A percentile compares a stretch with the other conserved stretches of the same genome.
Evolutionary conservation across 2,329 filamentous ascomycete species (phyloP).

Genomic region (Dothistroma septosporum): DNA sequence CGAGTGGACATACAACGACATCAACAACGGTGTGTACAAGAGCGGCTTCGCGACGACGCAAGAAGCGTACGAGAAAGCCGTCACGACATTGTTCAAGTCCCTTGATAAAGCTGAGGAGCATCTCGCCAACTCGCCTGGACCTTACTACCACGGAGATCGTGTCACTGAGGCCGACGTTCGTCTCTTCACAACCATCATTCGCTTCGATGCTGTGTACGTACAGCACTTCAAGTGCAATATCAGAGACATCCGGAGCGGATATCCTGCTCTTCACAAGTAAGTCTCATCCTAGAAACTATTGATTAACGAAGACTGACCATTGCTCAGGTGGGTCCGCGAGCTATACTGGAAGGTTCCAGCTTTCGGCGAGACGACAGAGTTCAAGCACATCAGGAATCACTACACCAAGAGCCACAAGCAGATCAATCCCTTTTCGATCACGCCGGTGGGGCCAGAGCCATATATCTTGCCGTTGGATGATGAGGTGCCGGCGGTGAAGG

Average conservation of each 20-base stretch:
- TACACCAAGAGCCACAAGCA: conserved; percentile 64
- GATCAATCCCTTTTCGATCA: conserved; percentile 66
- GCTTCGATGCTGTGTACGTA: conserved; percentile 54
- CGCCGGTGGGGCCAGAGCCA: conserved; percentile 78
- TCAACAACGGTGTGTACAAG: conserved; percentile 53
- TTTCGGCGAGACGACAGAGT: conserved; percentile 79
- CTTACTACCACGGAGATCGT: conserved; percentile 46
- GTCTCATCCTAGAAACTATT: not conserved
- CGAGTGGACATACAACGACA: conserved; percentile 51
- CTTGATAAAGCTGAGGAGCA: conserved; percentile 47
- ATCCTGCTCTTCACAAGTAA: conserved; percentile 66
- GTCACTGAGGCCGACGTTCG: conserved; percentile 50
- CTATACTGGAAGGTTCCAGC: conserved; percentile 80
- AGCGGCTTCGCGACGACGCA: conserved; percentile 51
- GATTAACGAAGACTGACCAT: not conserved
- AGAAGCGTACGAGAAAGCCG: conserved; percentile 48
- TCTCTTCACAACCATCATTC: conserved; percentile 59
- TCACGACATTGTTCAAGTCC: conserved; percentile 45
- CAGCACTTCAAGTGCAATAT: conserved; percentile 75
- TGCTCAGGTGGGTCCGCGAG: conserved; percentile 63
- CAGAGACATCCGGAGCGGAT: conserved; percentile 76
- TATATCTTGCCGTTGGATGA: conserved; percentile 73
- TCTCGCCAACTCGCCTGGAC: conserved; percentile 41
- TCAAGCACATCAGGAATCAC: conserved; percentile 88
- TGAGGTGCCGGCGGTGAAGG: conserved; percentile 60